These are phyloP conservation scores for Calonectria hongkongensis DNA, from an alignment of 2,329 filamentous ascomycete species.

Conservation along the genomic window DNA sequence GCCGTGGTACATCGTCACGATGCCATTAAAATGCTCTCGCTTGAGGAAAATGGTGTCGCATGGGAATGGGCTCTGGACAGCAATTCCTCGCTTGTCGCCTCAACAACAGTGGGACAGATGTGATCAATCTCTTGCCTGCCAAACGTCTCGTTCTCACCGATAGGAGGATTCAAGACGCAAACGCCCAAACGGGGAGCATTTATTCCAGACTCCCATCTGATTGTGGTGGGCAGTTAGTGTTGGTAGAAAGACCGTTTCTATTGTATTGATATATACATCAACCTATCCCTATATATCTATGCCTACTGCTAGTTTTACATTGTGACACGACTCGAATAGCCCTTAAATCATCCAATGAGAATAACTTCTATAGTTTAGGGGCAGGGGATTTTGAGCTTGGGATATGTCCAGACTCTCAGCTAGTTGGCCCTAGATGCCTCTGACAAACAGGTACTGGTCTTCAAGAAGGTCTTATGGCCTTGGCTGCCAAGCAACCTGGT, in stretches of 20 bases:
- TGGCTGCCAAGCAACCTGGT: constrained; percentile 36
- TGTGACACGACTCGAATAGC: too few species aligned
- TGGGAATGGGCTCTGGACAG: constrained; percentile 5
- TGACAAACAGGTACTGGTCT: constrained; percentile 52
- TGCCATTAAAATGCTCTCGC: constrained; percentile 5
- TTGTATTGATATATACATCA: too few species aligned
- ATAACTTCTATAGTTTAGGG: too few species aligned
- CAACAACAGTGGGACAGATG: neutral
- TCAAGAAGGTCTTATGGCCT: constrained; percentile 59
- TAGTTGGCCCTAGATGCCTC: too few species aligned
- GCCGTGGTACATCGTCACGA: constrained; percentile 20
- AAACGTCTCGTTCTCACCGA: constrained; percentile 3
- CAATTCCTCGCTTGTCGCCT: neutral
- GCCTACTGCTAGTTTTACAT: too few species aligned
- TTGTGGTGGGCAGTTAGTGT: neutral
- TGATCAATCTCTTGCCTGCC: constrained; percentile 16
- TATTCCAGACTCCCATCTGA: constrained; percentile 9
- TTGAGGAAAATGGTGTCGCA: constrained; percentile 10
- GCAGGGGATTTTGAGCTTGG: too few species aligned
- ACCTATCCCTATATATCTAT: too few species aligned
- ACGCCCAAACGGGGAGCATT: neutral
- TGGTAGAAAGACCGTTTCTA: neutral
- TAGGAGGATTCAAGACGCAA: constrained; percentile 4
- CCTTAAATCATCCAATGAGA: too few species aligned
- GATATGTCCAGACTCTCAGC: too few species aligned